These are phyloP conservation scores for Tricholoma matsutake DNA, from an alignment of 768 basidiomycete genomes.

Conservation along the genomic window DNA sequence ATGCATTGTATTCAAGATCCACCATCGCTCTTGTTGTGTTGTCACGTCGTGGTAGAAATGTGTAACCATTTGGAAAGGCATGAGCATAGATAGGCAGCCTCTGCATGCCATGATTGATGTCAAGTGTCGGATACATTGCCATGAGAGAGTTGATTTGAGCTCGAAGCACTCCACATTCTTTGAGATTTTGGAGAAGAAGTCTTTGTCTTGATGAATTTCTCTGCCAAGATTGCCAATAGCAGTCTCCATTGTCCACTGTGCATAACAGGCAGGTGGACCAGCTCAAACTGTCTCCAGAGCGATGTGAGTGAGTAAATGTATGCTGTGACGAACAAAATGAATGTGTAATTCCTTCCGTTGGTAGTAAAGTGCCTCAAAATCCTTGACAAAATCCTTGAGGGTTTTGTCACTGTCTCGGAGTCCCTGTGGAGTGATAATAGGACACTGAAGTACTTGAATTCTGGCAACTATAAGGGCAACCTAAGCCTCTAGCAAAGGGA, in stretches of 20 bases:
- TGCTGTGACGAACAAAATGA: too few relatives aligned
- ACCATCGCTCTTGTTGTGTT: neutral
- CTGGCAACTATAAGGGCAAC: too few relatives aligned
- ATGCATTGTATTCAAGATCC: neutral
- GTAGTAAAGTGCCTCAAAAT: too few relatives aligned
- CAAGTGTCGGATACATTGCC: neutral
- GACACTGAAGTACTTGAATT: too few relatives aligned
- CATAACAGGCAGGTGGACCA: too few relatives aligned
- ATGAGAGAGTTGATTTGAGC: slow-evolving; percentile 4
- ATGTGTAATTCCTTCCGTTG: too few relatives aligned
- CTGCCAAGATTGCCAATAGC: slow-evolving; percentile 9
- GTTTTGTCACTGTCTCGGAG: too few relatives aligned
- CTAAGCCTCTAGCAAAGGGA: too few relatives aligned
- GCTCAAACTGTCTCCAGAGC: too few relatives aligned
- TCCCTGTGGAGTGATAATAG: too few relatives aligned
- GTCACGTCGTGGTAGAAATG: neutral
- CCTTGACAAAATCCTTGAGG: too few relatives aligned
- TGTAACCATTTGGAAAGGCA: neutral
- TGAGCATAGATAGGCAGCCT: neutral
- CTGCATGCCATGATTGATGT: neutral
- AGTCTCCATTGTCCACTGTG: neutral
- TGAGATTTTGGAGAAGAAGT: slow-evolving; percentile 12
- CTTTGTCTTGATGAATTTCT: slow-evolving; percentile 11
- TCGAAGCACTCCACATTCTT: slow-evolving; percentile 2
- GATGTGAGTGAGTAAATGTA: too few relatives aligned